Conservation (phyloP, 352 stramenopile species). For the Globisporangium iwayamae region DNA sequence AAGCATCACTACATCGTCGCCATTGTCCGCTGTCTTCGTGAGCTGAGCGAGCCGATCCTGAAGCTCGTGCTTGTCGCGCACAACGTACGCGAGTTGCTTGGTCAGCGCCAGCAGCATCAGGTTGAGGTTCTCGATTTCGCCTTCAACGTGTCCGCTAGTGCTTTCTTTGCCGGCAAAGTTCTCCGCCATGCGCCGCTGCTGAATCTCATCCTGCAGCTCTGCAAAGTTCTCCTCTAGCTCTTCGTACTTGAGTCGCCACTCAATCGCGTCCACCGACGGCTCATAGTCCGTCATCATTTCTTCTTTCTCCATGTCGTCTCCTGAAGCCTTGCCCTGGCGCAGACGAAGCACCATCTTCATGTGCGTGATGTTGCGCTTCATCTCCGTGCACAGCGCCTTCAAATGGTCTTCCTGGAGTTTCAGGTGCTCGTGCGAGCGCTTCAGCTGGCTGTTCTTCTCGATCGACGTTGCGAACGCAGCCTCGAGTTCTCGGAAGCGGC, state of each 20-base stretch:
- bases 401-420: conserved; percentile 52
- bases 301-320: conserved; percentile 19
- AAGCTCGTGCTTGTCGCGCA: conserved; percentile 76
- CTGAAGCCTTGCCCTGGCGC: conserved; percentile 11
- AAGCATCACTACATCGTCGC: not conserved
- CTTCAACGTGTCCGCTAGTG: conserved; percentile 14
- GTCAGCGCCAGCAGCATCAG: conserved; percentile 59
- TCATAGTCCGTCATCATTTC: conserved; percentile 38
- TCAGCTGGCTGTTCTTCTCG: conserved; percentile 54
- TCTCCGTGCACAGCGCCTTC: conserved; percentile 40
- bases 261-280: conserved; percentile 67
- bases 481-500: conserved; percentile 61
- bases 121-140: conserved; percentile 59
- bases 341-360: conserved; percentile 60
- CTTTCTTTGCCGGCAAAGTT: conserved; percentile 7
- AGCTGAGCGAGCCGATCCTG: conserved; percentile 35
- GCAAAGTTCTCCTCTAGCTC: conserved; percentile 61
- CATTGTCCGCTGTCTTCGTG: conserved; percentile 8
- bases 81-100: conserved; percentile 59
- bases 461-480: conserved; percentile 50
- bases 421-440: conserved; percentile 54
- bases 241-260: conserved; percentile 84
- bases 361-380: conserved; percentile 59
- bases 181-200: conserved; percentile 18
- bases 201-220: conserved; percentile 47